These are phyloP conservation scores for Pelargonium nanum DNA, from an alignment of 345 rosid species.

Conservation along the genomic window DNA sequence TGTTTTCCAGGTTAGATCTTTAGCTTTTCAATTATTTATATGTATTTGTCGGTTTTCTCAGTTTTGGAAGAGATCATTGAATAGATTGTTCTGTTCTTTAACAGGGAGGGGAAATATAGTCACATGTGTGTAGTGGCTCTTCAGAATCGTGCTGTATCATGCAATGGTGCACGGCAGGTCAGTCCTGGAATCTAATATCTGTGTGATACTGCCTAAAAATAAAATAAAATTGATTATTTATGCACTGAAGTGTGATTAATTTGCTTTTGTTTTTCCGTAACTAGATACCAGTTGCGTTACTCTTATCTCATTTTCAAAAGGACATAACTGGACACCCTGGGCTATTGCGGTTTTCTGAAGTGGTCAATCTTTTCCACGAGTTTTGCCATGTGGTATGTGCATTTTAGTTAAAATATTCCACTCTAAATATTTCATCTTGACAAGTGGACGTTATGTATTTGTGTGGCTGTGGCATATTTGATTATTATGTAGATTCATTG, in stretches of 20 bases:
- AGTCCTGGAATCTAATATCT: neutral
- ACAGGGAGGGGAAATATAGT: constrained; percentile 79
- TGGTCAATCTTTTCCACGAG: constrained; percentile 85
- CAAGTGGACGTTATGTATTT: neutral
- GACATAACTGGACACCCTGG: constrained; percentile 28
- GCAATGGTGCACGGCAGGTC: constrained; percentile 59
- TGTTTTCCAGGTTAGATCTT: constrained; percentile 52
- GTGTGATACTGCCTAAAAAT: neutral
- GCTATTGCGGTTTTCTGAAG: constrained; percentile 77
- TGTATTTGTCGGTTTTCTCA: constrained; percentile 2
- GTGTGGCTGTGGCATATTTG: neutral
- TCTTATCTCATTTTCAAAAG: constrained; percentile 65
- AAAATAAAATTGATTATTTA: neutral
- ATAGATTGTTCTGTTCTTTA: constrained; percentile 13
- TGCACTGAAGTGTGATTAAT: neutral
- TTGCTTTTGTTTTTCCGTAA: constrained; percentile 15
- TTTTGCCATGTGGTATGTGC: constrained; percentile 92
- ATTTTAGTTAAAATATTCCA: neutral
- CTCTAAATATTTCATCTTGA: neutral
- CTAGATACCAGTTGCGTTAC: constrained; percentile 66
- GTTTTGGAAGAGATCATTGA: constrained; percentile 9
- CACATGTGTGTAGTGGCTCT: constrained; percentile 79
- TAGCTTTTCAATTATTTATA: constrained; percentile 5
- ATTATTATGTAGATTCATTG: no score
- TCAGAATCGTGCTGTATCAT: constrained; percentile 62